phyloP scores from a whole-genome alignment of 2,329 filamentous ascomycete genomes.

The Stylonectria norvegica region DNA sequence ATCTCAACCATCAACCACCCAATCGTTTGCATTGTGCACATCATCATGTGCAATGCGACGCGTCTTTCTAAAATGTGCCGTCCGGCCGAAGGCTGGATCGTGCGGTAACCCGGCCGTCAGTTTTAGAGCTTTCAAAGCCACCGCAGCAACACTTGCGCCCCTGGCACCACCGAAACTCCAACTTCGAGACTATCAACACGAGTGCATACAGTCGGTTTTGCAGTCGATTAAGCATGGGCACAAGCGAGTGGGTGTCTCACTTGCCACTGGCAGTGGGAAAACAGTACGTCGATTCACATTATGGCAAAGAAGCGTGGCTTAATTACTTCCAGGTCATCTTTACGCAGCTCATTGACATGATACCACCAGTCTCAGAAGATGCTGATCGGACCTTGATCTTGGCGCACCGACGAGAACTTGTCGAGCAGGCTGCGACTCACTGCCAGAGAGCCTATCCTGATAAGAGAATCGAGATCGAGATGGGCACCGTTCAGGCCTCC shows the following conservation, averaged over 20 bases:
- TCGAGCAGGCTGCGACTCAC: slow-evolving; percentile 88
- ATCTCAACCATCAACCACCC: slow-evolving; percentile 8
- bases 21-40: slow-evolving; percentile 8
- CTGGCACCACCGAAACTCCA: slow-evolving; percentile 41
- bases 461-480: slow-evolving; percentile 84
- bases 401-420: slow-evolving; percentile 86
- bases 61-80: slow-evolving; percentile 27
- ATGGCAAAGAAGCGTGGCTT: too few relatives aligned
- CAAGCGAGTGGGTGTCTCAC: slow-evolving; percentile 76
- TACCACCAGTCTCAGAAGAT: slow-evolving; percentile 51
- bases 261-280: slow-evolving; percentile 87
- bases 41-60: slow-evolving; percentile 39
- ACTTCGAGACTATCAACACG: slow-evolving; percentile 82
- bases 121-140: slow-evolving; percentile 17
- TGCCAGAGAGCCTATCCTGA: slow-evolving; percentile 76
- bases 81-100: slow-evolving; percentile 16
- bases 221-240: slow-evolving; percentile 65
- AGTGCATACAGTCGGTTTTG: slow-evolving; percentile 82
- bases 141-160: slow-evolving; percentile 19
- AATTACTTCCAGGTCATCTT: slow-evolving; percentile 70
- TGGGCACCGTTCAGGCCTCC: slow-evolving; percentile 73
- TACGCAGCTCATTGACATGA: slow-evolving; percentile 83
- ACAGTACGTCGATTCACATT: slow-evolving; percentile 59
- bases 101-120: slow-evolving; percentile 7
- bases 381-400: slow-evolving; percentile 79